phyloP scores from a whole-genome alignment of 169 alveolate genomes.

The Plasmodium inui region DNA sequence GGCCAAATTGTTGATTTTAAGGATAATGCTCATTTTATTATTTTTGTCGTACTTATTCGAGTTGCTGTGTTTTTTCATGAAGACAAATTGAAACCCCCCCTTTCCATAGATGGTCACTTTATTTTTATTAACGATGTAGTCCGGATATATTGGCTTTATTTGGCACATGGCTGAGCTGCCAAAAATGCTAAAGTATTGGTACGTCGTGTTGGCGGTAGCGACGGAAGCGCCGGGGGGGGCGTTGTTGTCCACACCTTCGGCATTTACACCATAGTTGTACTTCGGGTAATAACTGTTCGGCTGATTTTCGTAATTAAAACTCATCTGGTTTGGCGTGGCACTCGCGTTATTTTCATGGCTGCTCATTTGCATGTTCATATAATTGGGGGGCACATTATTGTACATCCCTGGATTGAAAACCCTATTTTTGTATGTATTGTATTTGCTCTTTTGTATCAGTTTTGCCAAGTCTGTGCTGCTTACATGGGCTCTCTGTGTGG shows the following conservation, averaged over 20 bases:
- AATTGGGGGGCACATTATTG: slow-evolving; percentile 10
- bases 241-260: slow-evolving; percentile 14
- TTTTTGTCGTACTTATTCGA: slow-evolving; percentile 69
- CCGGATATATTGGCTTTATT: slow-evolving; percentile 69
- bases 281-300: slow-evolving; percentile 38
- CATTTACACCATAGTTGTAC: slow-evolving; percentile 18
- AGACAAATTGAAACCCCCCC: slow-evolving; percentile 74
- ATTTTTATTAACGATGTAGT: slow-evolving; percentile 52
- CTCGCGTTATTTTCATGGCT: background rate
- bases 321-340: background rate
- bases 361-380: slow-evolving; percentile 33
- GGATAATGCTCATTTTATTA: slow-evolving; percentile 57
- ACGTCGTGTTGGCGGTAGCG: slow-evolving; percentile 23
- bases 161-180: slow-evolving; percentile 75
- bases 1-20: slow-evolving; percentile 57
- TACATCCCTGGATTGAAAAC: slow-evolving; percentile 30
- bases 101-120: slow-evolving; percentile 69
- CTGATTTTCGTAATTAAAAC: slow-evolving; percentile 7
- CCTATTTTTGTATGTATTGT: slow-evolving; percentile 60
- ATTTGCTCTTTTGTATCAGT: background rate
- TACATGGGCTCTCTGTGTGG: background rate
- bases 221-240: background rate
- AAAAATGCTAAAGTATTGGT: slow-evolving; percentile 69
- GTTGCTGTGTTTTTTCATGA: slow-evolving; percentile 71
- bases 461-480: slow-evolving; percentile 2